Percentiles rank a stretch among this genome's conserved stretches.
Conservation (phyloP, 176 grass and related monocot species). For the Poa pratensis region DNA sequence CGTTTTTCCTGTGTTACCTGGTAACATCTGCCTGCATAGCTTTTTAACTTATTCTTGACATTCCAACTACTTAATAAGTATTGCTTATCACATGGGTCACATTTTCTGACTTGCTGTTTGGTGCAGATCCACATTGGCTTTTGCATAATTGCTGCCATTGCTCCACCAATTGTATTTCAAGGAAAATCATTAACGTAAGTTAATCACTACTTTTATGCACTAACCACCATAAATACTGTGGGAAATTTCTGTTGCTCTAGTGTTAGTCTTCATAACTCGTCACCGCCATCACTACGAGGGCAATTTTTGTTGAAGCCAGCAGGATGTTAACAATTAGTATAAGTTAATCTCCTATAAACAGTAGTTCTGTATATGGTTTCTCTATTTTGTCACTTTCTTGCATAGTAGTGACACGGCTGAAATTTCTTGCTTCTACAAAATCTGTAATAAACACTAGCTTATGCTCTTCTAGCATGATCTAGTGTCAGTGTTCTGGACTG, state of each 20-base stretch:
- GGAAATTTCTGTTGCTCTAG: background rate
- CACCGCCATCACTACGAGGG: background rate
- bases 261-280: background rate
- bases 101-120: slow-evolving; percentile 29
- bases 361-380: background rate
- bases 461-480: background rate
- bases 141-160: slow-evolving; percentile 96
- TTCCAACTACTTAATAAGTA: slow-evolving; percentile 16
- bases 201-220: background rate
- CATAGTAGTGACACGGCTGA: background rate
- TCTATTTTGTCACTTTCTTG: slow-evolving; percentile 24
- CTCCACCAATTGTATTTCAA: slow-evolving; percentile 81
- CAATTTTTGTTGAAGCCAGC: background rate
- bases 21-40: slow-evolving; percentile 48
- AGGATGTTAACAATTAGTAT: background rate
- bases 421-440: slow-evolving; percentile 14
- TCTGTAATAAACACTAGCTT: background rate
- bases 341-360: background rate
- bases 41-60: background rate
- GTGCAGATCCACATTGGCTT: slow-evolving; percentile 84
- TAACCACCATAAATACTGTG: background rate
- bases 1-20: slow-evolving; percentile 84
- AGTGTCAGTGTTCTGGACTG: background rate
- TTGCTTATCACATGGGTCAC: background rate
- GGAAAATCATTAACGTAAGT: slow-evolving; percentile 92